phyloP scores from a whole-genome alignment of 2,329 filamentous ascomycete species.

The Zarea fungicola region DNA sequence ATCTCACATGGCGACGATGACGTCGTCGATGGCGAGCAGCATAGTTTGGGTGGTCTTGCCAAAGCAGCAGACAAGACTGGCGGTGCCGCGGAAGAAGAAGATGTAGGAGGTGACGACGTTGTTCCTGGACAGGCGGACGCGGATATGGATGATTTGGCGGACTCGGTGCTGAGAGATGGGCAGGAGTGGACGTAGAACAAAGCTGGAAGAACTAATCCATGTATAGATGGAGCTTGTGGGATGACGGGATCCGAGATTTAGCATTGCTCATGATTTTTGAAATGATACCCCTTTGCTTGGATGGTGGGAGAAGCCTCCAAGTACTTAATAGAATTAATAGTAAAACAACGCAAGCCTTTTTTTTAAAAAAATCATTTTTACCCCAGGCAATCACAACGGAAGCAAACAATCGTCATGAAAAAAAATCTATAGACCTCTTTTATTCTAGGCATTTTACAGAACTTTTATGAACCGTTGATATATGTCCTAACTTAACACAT shows the following conservation, averaged over 20 bases:
- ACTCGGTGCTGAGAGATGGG: background rate
- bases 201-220: too few species aligned
- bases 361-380: too few species aligned
- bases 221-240: too few species aligned
- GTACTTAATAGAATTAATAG: too few species aligned
- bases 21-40: conserved; percentile 22
- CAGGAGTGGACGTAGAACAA: conserved; percentile 1
- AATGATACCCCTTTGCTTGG: too few species aligned
- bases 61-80: conserved; percentile 1
- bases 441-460: conserved; percentile 32
- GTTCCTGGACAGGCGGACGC: conserved; percentile 3
- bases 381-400: too few species aligned
- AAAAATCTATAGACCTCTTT: conserved; percentile 19
- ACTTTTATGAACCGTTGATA: conserved; percentile 15
- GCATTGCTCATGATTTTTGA: too few species aligned
- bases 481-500: conserved; percentile 17
- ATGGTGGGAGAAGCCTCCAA: too few species aligned
- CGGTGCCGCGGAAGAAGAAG: conserved; percentile 19
- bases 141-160: conserved; percentile 11
- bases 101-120: background rate
- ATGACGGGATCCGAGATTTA: too few species aligned
- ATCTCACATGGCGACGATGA: conserved; percentile 44
- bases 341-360: too few species aligned
- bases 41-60: conserved; percentile 12
- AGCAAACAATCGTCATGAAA: too few species aligned